These are phyloP conservation scores for Backusella tuberculispora DNA, from an alignment of 192 early-diverging fungal genomes.

Conservation along the genomic window DNA sequence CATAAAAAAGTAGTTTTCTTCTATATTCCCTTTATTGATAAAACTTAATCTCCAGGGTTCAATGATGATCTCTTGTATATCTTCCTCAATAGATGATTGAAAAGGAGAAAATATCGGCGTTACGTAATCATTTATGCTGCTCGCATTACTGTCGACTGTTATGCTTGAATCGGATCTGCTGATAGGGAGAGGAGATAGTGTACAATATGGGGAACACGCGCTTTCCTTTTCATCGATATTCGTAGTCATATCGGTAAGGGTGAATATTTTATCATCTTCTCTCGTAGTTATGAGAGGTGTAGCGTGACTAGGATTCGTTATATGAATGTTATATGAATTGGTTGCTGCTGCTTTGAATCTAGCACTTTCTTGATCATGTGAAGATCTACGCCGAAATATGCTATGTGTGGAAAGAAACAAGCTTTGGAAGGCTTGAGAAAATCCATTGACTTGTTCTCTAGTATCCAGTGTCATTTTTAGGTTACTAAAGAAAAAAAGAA, in stretches of 20 bases:
- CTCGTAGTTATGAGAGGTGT: background rate
- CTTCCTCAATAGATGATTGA: background rate
- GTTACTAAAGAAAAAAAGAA: background rate
- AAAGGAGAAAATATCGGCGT: background rate
- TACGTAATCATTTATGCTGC: background rate
- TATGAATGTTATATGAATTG: background rate
- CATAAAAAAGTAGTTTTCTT: constrained; percentile 16
- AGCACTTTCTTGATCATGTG: background rate
- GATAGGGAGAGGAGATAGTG: constrained; percentile 11
- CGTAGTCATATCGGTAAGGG: background rate
- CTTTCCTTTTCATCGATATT: background rate
- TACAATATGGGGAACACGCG: constrained; percentile 10
- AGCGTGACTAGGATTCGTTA: background rate
- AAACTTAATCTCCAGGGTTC: constrained; percentile 18
- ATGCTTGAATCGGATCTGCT: constrained; percentile 21
- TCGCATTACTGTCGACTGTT: constrained; percentile 8
- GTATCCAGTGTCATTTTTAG: constrained; percentile 2
- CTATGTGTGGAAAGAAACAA: constrained; percentile 1
- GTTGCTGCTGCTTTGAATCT: background rate
- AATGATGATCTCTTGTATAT: background rate
- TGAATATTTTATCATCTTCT: background rate
- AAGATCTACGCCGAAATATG: constrained; percentile 15
- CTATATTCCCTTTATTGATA: constrained; percentile 6
- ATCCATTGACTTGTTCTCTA: constrained; percentile 8
- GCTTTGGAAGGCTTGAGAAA: constrained; percentile 12